A percentile compares a stretch with the other conserved stretches of the same genome.
phyloP scores from a whole-genome alignment of 164 flowering plant genomes.

The Pachysandra terminalis region DNA sequence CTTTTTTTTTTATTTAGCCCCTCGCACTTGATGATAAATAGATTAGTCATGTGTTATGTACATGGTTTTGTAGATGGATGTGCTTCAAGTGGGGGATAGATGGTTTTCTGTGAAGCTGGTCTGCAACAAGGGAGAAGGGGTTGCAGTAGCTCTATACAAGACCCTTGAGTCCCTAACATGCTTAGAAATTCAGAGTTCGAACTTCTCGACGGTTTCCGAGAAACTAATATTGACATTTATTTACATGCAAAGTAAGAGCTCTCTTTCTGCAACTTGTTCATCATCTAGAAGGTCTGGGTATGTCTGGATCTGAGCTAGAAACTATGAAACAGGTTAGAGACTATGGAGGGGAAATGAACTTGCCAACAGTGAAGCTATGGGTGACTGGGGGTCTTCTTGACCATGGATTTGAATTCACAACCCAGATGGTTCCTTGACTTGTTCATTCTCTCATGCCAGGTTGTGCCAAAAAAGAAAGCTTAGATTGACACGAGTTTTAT shows the following conservation, averaged over 20 bases:
- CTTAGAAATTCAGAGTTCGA: constrained; percentile 52
- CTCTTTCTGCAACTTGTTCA: background rate
- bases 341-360: constrained; percentile 36
- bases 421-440: no score
- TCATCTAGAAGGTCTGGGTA: background rate
- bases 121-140: constrained; percentile 55
- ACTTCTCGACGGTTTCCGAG: constrained; percentile 40
- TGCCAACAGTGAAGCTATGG: constrained; percentile 60
- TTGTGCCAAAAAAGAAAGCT: no score
- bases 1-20: no score
- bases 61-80: constrained; percentile 61
- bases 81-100: constrained; percentile 62
- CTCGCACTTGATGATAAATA: no score
- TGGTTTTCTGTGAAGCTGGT: constrained; percentile 57
- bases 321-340: constrained; percentile 43
- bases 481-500: no score
- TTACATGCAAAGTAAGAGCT: constrained; percentile 61
- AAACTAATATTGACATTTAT: constrained; percentile 44
- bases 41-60: no score
- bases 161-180: constrained; percentile 63
- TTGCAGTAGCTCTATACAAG: constrained; percentile 54
- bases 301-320: no score
- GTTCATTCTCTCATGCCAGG: no score
- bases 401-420: no score
- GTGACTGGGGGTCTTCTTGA: constrained; percentile 48